Percentiles rank a stretch among this genome's conserved stretches.
Evolutionary conservation across 2,329 filamentous ascomycete genomes (phyloP).

Genomic region (Chrysoporthe deuterocubensis): DNA sequence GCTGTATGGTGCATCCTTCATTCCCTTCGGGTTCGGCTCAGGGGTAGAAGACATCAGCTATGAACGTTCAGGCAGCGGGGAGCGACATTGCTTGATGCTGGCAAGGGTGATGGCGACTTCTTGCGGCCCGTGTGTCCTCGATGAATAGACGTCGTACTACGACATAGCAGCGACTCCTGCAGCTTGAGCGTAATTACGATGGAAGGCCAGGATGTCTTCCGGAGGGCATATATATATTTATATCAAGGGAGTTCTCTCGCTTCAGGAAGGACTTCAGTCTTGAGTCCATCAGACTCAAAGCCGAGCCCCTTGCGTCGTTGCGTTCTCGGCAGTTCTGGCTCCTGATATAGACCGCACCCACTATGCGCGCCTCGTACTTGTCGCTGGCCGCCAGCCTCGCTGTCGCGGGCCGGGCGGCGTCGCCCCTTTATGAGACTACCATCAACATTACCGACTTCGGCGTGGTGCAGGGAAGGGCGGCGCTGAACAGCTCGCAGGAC

Average conservation of each 20-base stretch:
- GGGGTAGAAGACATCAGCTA: too few relatives aligned
- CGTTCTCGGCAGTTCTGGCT: not conserved
- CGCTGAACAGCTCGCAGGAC: conserved; percentile 4
- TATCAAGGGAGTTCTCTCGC: not conserved
- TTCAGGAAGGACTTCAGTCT: not conserved
- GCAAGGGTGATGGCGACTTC: not conserved
- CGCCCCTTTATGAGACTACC: conserved; percentile 2
- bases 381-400: not conserved
- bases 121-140: not conserved
- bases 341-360: not conserved
- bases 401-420: not conserved
- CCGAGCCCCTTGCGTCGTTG: not conserved
- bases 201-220: not conserved
- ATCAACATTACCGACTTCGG: conserved; percentile 14
- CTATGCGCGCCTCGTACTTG: not conserved
- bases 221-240: not conserved
- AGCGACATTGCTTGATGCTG: too few relatives aligned
- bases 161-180: not conserved
- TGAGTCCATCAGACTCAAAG: not conserved
- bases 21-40: not conserved
- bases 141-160: not conserved
- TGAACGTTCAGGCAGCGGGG: too few relatives aligned
- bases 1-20: not conserved
- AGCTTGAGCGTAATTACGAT: not conserved
- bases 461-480: conserved; percentile 3